Base-by-base conservation (phyloP, 164 flowering plant genomes). In the Stephania japonica region DNA sequence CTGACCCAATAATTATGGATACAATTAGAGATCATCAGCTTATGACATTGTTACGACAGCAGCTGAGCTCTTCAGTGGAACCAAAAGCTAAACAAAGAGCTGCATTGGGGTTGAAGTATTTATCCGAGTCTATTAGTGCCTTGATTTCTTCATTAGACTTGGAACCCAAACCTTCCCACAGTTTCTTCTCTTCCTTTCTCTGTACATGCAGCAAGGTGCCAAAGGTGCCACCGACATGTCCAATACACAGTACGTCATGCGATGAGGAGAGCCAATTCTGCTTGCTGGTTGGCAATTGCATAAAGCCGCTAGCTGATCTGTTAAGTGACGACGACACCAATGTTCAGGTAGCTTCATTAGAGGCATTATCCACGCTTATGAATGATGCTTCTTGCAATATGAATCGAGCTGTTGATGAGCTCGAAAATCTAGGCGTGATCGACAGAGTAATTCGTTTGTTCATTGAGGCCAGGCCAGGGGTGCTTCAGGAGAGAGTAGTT, bases 311-410 rank as follows among this genome's bases (percentile, higher is more conserved):
- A 47, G 77, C 78, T 21, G 83, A 85, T 72, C 82, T 86, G 70
- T 80, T 86, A 23, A 47, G 27, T 23, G 85, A 86, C 43, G 78
- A 84, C 24, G 81, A 81, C 73, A 83, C 84, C 26, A 71, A 25
- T 62, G 88, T 84, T 69, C 89, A 84, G 71, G 77, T 83, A 68
- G 81, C 86, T 18, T 86, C 79, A 8, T 80, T 83, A 8, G 87
- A 86, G 67, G 87, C 88, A 41, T 82, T 88, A 65, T 85, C 89
- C 53, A 86, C 91, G 1, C 81, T 85, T 6, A 12, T 85, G 9
- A 21, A 69, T 23, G 86, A 83, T 26, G 72, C 77, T 21, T 78
- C 82, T 2, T 42, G 75, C 32, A 66, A 49, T 69, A 80, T 73
- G 12, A 86, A 75, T 72, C 67, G 72, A 25, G 80, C 78, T 1